Percentiles rank a stretch among this genome's conserved stretches.
These are phyloP conservation scores for Trichoderma gracile DNA, from an alignment of 2,329 filamentous ascomycete species.

Conservation along the genomic window DNA sequence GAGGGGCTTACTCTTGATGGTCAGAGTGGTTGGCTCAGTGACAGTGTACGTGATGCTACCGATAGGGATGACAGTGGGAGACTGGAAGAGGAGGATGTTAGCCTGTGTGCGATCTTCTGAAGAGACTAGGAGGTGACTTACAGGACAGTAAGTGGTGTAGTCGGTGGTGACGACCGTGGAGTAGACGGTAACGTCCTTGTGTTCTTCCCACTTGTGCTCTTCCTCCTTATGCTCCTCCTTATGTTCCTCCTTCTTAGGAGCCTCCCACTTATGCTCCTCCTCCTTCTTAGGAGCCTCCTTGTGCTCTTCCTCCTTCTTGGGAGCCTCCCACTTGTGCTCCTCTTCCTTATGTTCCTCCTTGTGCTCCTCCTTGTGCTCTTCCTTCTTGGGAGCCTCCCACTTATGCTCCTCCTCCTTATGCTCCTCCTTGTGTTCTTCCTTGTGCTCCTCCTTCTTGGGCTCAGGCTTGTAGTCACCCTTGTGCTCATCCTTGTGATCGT, in stretches of 20 bases:
- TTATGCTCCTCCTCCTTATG: not conserved
- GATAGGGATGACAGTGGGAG: constrained; percentile 40
- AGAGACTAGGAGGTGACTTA: constrained; percentile 33
- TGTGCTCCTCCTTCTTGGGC: constrained; percentile 10
- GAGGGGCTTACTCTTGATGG: constrained; percentile 45
- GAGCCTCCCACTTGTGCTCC: not conserved
- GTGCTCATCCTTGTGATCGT: not conserved
- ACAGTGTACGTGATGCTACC: constrained; percentile 49
- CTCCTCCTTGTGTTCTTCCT: not conserved
- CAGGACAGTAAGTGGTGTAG: constrained; percentile 48
- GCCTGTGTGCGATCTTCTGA: not conserved
- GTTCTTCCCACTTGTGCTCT: not conserved
- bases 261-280: not conserved
- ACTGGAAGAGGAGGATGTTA: constrained; percentile 25
- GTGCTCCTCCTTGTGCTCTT: not conserved
- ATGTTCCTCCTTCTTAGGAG: not conserved
- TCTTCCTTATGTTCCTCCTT: not conserved
- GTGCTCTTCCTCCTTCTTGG: not conserved
- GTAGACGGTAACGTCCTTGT: constrained; percentile 19
- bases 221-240: not conserved
- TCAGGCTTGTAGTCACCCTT: not conserved
- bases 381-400: not conserved
- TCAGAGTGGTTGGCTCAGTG: constrained; percentile 45
- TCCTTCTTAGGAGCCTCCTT: not conserved
- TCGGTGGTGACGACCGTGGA: constrained; percentile 42